Conservation (phyloP, 1,284 basidiomycete genomes). For the Moniliophthora roreri region DNA sequence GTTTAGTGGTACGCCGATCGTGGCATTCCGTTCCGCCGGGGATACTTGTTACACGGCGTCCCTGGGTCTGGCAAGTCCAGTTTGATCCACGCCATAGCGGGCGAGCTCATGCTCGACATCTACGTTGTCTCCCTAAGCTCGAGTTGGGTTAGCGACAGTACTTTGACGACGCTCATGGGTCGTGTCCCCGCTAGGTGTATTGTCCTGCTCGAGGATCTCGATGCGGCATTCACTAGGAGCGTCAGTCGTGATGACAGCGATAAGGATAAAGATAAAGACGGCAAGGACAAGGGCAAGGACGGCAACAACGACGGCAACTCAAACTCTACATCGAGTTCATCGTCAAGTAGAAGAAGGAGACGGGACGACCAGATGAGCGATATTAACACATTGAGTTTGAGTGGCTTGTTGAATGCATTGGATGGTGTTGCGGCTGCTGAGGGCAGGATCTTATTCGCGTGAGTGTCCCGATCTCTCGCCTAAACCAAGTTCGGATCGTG, state of each 20-base stretch:
- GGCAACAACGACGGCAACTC: conserved; percentile 6
- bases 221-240: conserved; percentile 79
- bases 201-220: conserved; percentile 81
- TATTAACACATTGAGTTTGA: conserved; percentile 76
- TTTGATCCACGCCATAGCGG: conserved; percentile 81
- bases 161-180: conserved; percentile 75
- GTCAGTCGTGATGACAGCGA: conserved; percentile 57
- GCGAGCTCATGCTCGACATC: conserved; percentile 69
- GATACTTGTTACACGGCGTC: conserved; percentile 81
- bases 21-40: conserved; percentile 80
- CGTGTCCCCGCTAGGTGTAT: conserved; percentile 82
- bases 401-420: conserved; percentile 79
- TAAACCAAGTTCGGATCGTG: background rate
- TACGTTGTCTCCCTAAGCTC: conserved; percentile 56
- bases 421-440: conserved; percentile 87
- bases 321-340: conserved; percentile 17
- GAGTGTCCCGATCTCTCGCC: conserved; percentile 28
- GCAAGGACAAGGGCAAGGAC: conserved; percentile 33
- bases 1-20: conserved; percentile 63
- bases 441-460: conserved; percentile 82
- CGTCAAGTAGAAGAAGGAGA: conserved; percentile 38
- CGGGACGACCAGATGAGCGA: conserved; percentile 67
- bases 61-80: conserved; percentile 82
- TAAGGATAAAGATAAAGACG: conserved; percentile 39
- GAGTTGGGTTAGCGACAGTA: conserved; percentile 63